Evolutionary conservation across 495 filamentous ascomycete genomes (phyloP).

Genomic region (Xylaria palmicola): DNA sequence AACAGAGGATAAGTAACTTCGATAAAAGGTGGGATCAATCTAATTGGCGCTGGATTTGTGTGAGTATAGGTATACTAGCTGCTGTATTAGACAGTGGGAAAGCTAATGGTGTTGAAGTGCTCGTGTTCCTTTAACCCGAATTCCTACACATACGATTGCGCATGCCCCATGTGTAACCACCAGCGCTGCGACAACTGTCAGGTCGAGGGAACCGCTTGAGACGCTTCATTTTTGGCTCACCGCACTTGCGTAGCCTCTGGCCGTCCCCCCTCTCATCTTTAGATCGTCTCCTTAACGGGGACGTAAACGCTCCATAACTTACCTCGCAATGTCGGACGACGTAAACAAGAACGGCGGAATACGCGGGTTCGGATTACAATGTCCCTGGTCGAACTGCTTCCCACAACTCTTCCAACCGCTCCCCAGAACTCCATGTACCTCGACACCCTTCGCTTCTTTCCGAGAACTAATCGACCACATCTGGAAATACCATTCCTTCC

Average conservation of each 20-base stretch:
- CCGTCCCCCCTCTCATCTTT: background rate
- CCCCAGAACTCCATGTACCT: background rate
- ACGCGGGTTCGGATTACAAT: constrained; percentile 1
- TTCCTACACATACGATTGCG: background rate
- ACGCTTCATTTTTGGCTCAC: background rate
- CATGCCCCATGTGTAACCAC: background rate
- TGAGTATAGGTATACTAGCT: background rate
- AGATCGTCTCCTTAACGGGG: too few relatives aligned
- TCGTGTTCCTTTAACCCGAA: background rate
- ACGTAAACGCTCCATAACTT: background rate
- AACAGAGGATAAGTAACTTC: background rate
- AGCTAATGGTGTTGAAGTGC: background rate
- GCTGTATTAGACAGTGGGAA: background rate
- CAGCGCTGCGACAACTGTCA: background rate
- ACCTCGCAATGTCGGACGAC: background rate
- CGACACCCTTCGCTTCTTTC: background rate
- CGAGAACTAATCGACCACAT: background rate
- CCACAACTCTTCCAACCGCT: background rate
- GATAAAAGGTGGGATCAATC: constrained; percentile 11
- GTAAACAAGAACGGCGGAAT: background rate
- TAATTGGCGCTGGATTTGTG: constrained; percentile 1
- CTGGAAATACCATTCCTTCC: constrained; percentile 7
- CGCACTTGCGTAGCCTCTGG: background rate
- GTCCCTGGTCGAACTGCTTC: constrained; percentile 12
- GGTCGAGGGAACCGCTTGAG: background rate